Evolutionary conservation across 1,284 basidiomycete genomes (phyloP), one percentile per base, ranked within the genome.

Genomic region (Heterobasidion parviporum): DNA sequence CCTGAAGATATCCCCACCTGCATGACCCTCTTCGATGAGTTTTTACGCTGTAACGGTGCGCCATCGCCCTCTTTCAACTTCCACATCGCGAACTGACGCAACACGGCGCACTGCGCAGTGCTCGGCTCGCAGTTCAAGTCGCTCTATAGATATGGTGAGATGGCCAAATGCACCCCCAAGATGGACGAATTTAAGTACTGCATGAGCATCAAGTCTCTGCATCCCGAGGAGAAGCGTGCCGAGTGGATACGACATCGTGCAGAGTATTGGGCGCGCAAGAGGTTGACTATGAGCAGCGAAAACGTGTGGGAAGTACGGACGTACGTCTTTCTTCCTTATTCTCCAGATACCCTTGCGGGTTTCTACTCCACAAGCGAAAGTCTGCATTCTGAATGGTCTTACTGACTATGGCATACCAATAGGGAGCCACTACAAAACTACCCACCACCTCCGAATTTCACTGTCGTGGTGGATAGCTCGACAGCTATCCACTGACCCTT

Each of bases 161-260:
- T 89, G 63, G 78, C 87, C 1, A 82, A 86, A 58, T 98, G 96
- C 69, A 76, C 74, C 0, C 77, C 78, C 54, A 94, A 96, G 68
- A 80, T 88, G 65, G 87, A 94, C 61, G 94, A 97, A 64, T 96
- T 96, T 80, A 98, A 98, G 72, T 97, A 92, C 72, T 99, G 96
- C 72, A 75, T 98, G 75, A 89, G 85, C 57, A 74, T 89, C 60
- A 95, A 94, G 68, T 78, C 81, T 26, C 75, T 91, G 69, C 80
- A 87, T 52, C 81, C 82, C 9, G 92, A 95, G 56, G 81, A 86
- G 64, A 82, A 83, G 65, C 79, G 89, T 32, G 81, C 90, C 54
- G 81, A 82, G 8, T 99, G 94, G 94, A 85, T 98, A 56, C 77
- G 77, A 50, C 77, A 90, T 26, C 78, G 89, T 50, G 95, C 95